A percentile compares a stretch with the other conserved stretches of the same genome.
phyloP scores from a whole-genome alignment of 257 asterid species.

The Fraxinus anomala region DNA sequence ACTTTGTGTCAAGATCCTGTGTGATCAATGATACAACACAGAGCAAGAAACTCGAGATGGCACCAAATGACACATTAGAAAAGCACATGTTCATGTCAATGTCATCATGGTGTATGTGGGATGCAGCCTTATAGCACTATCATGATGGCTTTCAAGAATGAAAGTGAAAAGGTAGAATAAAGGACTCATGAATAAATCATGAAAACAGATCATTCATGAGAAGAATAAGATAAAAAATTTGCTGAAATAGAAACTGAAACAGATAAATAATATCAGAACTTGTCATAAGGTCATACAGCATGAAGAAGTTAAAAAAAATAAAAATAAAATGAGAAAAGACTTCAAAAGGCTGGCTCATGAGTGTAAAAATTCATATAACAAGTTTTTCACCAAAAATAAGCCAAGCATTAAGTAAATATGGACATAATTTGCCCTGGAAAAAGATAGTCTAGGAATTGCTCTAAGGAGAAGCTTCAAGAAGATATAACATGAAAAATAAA shows the following conservation, averaged over 20 bases:
- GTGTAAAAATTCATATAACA: background rate
- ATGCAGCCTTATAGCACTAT: background rate
- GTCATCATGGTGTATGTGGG: too few species aligned
- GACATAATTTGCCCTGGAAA: background rate
- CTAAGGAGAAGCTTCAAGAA: background rate
- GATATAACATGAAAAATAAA: background rate
- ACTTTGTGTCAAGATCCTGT: too few species aligned
- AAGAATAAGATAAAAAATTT: too few species aligned
- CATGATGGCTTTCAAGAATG: background rate
- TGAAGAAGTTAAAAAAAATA: too few species aligned
- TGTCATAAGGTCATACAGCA: too few species aligned
- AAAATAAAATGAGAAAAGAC: too few species aligned
- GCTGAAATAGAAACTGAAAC: too few species aligned
- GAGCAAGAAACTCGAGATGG: too few species aligned
- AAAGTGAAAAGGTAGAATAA: background rate
- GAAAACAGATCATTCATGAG: background rate
- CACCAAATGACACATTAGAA: too few species aligned
- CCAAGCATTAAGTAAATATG: background rate
- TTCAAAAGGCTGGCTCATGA: background rate
- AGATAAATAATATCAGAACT: too few species aligned
- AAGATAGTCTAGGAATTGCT: background rate
- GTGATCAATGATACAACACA: too few species aligned
- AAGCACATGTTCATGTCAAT: too few species aligned
- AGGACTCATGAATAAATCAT: background rate
- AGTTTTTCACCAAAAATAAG: background rate